phyloP scores from a whole-genome alignment of 345 rosid genomes.

The Arabidopsis suecica region DNA sequence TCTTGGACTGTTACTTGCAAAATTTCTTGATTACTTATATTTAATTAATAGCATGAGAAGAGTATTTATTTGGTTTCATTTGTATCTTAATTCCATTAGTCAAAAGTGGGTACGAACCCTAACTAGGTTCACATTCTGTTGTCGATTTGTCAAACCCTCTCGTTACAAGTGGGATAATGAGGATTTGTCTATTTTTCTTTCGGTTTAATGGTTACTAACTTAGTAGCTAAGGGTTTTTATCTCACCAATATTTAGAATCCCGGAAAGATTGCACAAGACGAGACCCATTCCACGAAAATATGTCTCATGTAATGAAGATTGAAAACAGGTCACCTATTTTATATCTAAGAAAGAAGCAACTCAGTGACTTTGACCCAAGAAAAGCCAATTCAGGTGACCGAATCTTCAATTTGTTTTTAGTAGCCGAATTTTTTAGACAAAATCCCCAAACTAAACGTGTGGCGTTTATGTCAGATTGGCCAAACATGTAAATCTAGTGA shows the following conservation, averaged over 20 bases:
- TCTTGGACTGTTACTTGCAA: not conserved
- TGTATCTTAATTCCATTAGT: not conserved
- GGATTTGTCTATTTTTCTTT: not conserved
- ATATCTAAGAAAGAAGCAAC: slow-evolving; percentile 3
- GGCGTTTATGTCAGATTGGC: slow-evolving; percentile 1
- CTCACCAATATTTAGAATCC: slow-evolving; percentile 8
- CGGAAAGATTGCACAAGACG: slow-evolving; percentile 4
- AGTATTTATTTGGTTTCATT: not conserved
- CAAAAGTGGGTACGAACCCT: slow-evolving; percentile 37
- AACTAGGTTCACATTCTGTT: slow-evolving; percentile 24
- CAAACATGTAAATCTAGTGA: not conserved
- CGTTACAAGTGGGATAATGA: slow-evolving; percentile 33
- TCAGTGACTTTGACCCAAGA: slow-evolving; percentile 27
- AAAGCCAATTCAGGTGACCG: slow-evolving; percentile 7
- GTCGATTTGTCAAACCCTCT: slow-evolving; percentile 14
- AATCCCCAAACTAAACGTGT: not conserved
- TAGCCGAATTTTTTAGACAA: slow-evolving; percentile 4
- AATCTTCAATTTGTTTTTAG: slow-evolving; percentile 17
- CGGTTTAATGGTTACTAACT: slow-evolving; percentile 1
- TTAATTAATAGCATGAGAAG: not conserved
- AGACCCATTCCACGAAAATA: not conserved
- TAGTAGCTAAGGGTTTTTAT: not conserved
- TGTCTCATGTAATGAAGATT: slow-evolving; percentile 6
- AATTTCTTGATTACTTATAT: not conserved
- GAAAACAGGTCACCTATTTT: slow-evolving; percentile 16